Base-by-base conservation (phyloP, 768 basidiomycete species). In the Mycena capillaripes region DNA sequence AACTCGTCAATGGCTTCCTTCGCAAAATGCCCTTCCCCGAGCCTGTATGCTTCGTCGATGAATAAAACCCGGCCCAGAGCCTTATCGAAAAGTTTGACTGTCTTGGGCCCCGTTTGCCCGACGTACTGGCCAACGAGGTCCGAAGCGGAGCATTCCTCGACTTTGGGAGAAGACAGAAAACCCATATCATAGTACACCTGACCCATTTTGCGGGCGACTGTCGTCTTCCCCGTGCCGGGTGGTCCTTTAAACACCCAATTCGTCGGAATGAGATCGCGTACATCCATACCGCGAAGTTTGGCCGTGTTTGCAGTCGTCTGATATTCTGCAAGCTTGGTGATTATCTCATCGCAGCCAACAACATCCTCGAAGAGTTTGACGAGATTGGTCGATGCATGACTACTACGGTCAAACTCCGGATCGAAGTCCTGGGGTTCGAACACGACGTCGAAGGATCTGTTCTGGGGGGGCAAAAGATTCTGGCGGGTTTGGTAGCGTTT, bases 171-270 rank as follows among this genome's bases (percentile, higher is more conserved):
- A 32, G 84, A 80, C 10, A 89, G 75, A 73, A 88, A 86, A 0
- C 88, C 87, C 86, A 89, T 88, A 62, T 89, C 84, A 59, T 81
- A 88, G 72, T 86, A 89, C 12, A 89, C 85, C 61, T 89, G 82
- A 0, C 88, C 88, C 72, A 89, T 82, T 70, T 89, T 89, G 6
- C 88, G 79, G 0, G 87, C 88, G 0, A 84, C 86, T 0, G 87
- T 89, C 14, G 88, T 89, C 61, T 89, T 89, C 2, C 88, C 87
- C 0, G 87, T 89, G 0, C 87, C 88, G 89, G 92, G 92, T 7
- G 92, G 92, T 0, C 92, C 92, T 75, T 91, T 93, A 84, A 93
- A 93, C 2, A 93, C 81, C 83, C 92, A 93, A 64, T 86, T 92
- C 23, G 88, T 92, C 0, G 92, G 91, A 46, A 93, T 87, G 19